Percentiles rank a stretch among this genome's conserved stretches.
These are phyloP conservation scores for Nematocida minor DNA, from an alignment of 371 early-diverging fungal species.

Conservation along the genomic window DNA sequence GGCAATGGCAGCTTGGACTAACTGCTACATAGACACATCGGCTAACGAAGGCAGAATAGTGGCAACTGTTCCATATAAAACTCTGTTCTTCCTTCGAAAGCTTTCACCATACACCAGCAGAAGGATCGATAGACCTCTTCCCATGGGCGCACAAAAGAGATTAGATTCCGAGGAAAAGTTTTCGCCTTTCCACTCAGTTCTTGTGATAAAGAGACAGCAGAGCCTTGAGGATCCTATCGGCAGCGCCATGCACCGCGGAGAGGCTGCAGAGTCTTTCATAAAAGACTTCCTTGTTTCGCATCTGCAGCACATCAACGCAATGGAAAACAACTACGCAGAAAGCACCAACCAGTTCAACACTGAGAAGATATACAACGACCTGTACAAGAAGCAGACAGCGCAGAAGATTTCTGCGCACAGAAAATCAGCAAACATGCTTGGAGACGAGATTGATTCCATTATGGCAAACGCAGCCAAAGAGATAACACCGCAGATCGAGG, in stretches of 20 bases:
- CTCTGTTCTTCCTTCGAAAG: not conserved
- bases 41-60: not conserved
- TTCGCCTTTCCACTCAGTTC: slow-evolving; percentile 40
- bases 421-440: not conserved
- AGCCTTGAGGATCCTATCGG: not conserved
- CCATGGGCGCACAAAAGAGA: slow-evolving; percentile 33
- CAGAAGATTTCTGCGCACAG: not conserved
- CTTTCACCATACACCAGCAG: slow-evolving; percentile 7
- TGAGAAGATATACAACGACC: slow-evolving; percentile 41
- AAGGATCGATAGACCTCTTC: slow-evolving; percentile 24
- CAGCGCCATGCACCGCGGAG: not conserved
- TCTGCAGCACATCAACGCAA: slow-evolving; percentile 8
- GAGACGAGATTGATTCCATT: slow-evolving; percentile 44
- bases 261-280: slow-evolving; percentile 35
- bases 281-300: slow-evolving; percentile 41
- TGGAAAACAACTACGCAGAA: too few species aligned
- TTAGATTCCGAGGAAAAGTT: slow-evolving; percentile 35
- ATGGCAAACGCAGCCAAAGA: slow-evolving; percentile 40
- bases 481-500: not conserved
- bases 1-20: not conserved
- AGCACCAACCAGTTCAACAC: slow-evolving; percentile 31
- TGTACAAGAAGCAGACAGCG: not conserved
- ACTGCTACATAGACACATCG: slow-evolving; percentile 15
- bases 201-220: slow-evolving; percentile 6
- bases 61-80: slow-evolving; percentile 16